Conservation (phyloP, 805 yeast genomes). For the Ogataea zsoltii region DNA sequence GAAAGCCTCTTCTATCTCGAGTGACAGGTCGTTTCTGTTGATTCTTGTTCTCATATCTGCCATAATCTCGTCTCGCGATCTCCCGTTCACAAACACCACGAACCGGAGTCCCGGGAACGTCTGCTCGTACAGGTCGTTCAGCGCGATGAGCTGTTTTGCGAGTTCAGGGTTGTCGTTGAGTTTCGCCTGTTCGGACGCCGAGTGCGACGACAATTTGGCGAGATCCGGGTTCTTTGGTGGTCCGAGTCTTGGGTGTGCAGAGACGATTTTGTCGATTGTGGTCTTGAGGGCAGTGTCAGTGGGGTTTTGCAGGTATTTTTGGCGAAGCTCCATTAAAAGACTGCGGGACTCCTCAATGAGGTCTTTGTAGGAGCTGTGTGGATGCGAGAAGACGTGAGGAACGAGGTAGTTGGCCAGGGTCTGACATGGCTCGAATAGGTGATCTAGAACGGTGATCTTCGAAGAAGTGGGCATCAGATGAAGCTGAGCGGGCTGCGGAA, state of each 20-base stretch:
- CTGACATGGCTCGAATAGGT: conserved; percentile 66
- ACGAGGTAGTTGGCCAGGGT: conserved; percentile 40
- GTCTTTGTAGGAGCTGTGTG: conserved; percentile 30
- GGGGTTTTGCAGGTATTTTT: conserved; percentile 1
- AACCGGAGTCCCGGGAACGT: conserved; percentile 69
- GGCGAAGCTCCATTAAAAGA: conserved; percentile 3
- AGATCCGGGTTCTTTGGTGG: conserved; percentile 42
- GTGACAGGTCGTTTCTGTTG: conserved; percentile 46
- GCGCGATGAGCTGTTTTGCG: conserved; percentile 45
- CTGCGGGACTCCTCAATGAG: conserved; percentile 22
- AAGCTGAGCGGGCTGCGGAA: conserved; percentile 35
- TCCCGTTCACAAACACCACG: conserved; percentile 87
- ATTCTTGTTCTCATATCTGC: conserved; percentile 61
- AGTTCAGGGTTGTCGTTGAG: conserved; percentile 54
- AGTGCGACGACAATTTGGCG: conserved; percentile 58
- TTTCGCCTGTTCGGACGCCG: conserved; percentile 69
- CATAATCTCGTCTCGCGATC: conserved; percentile 67
- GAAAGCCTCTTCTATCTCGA: conserved; percentile 68
- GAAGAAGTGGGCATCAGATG: conserved; percentile 24
- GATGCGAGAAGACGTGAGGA: conserved; percentile 29
- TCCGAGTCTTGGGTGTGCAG: conserved; percentile 91
- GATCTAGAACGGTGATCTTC: conserved; percentile 46
- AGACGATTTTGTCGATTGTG: conserved; percentile 53
- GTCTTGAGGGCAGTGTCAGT: conserved; percentile 1
- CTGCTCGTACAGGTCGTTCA: conserved; percentile 51